These are phyloP conservation scores for Talaromyces piceae DNA, from an alignment of 2,329 filamentous ascomycete species.

Conservation along the genomic window DNA sequence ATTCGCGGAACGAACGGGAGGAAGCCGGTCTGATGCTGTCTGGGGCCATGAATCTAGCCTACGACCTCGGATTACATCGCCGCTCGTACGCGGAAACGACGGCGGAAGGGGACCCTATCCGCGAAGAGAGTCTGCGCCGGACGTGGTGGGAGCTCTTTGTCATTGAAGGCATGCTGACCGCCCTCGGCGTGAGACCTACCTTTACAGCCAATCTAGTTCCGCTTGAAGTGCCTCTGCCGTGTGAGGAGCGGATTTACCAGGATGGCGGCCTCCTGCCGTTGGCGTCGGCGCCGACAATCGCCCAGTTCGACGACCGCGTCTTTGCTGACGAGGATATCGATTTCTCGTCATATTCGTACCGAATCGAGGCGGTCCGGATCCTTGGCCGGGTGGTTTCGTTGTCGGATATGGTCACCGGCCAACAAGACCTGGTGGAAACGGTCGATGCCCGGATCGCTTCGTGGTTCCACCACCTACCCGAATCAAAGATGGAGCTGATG, in stretches of 20 bases:
- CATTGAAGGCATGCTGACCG: conserved; percentile 78
- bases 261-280: conserved; percentile 47
- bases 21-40: conserved; percentile 60
- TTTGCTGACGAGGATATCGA: conserved; percentile 59
- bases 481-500: conserved; percentile 62
- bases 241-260: conserved; percentile 64
- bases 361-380: conserved; percentile 72
- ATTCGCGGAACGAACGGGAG: conserved; percentile 65
- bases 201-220: conserved; percentile 64
- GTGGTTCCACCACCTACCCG: conserved; percentile 73
- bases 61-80: conserved; percentile 70
- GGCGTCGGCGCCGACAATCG: conserved; percentile 51
- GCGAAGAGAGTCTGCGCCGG: conserved; percentile 77
- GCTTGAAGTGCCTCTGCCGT: conserved; percentile 66
- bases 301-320: conserved; percentile 70
- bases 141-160: conserved; percentile 87
- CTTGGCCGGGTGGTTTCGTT: conserved; percentile 63
- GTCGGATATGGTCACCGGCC: conserved; percentile 29
- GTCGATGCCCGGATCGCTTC: conserved; percentile 56
- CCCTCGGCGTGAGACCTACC: conserved; percentile 42
- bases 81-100: conserved; percentile 58
- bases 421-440: conserved; percentile 52
- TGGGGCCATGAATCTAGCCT: conserved; percentile 61
- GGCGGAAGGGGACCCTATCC: conserved; percentile 55
- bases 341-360: conserved; percentile 81